A percentile compares a stretch with the other conserved stretches of the same genome.
Conservation (phyloP, 2,329 filamentous ascomycete species). For the Claviceps spartinae region DNA sequence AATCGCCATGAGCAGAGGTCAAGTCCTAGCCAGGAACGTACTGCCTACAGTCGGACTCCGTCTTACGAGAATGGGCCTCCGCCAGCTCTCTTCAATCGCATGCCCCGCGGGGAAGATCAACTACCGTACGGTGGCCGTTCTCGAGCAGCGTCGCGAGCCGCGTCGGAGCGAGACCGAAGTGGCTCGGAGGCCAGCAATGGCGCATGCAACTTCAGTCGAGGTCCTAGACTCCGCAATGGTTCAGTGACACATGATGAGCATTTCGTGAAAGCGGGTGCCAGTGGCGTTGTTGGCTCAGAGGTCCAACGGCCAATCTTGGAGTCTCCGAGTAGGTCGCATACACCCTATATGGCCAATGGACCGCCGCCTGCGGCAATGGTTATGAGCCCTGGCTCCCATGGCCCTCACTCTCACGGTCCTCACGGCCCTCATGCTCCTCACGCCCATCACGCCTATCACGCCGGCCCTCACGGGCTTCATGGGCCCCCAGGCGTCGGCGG, state of each 20-base stretch:
- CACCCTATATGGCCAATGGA: background rate
- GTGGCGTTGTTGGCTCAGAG: background rate
- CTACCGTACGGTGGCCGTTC: slow-evolving; percentile 15
- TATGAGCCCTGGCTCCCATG: background rate
- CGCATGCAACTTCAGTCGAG: slow-evolving; percentile 25
- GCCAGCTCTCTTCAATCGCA: slow-evolving; percentile 31
- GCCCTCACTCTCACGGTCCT: too few species aligned
- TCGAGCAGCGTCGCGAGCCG: slow-evolving; percentile 16
- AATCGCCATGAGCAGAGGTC: slow-evolving; percentile 22
- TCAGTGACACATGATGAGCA: slow-evolving; percentile 24
- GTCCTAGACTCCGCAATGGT: slow-evolving; percentile 25
- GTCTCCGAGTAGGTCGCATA: background rate
- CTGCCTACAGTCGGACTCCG: slow-evolving; percentile 20
- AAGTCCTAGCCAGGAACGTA: slow-evolving; percentile 10
- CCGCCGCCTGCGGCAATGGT: background rate
- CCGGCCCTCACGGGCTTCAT: slow-evolving; percentile 3
- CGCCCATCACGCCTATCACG: too few species aligned
- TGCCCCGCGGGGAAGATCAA: slow-evolving; percentile 28
- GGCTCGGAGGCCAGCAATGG: slow-evolving; percentile 41
- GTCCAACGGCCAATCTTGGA: background rate
- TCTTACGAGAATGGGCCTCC: slow-evolving; percentile 32
- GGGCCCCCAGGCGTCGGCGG: slow-evolving; percentile 1
- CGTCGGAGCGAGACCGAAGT: slow-evolving; percentile 37
- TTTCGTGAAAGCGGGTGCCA: slow-evolving; percentile 7
- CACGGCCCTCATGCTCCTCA: too few species aligned